Percentiles rank a stretch among this genome's conserved stretches.
Conservation (phyloP, 306 rosid species). For the Abrus precatorius region DNA sequence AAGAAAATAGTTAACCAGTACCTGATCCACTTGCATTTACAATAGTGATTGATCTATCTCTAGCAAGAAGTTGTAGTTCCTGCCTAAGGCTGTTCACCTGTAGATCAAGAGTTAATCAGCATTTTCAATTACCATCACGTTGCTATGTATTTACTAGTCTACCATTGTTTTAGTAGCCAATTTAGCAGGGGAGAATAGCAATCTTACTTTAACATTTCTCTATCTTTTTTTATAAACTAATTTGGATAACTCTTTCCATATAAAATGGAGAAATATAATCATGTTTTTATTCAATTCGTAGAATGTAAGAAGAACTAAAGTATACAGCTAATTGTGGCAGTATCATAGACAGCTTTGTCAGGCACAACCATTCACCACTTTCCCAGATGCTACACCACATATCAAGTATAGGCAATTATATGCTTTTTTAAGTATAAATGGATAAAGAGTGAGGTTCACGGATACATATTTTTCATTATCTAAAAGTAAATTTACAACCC, state of each 20-base stretch:
- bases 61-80: slow-evolving; percentile 66
- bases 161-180: background rate
- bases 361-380: slow-evolving; percentile 1
- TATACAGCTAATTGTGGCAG: slow-evolving; percentile 8
- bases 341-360: slow-evolving; percentile 17
- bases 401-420: slow-evolving; percentile 11
- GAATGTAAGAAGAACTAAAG: slow-evolving; percentile 23
- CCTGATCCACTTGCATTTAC: slow-evolving; percentile 76
- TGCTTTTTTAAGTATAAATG: background rate
- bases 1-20: slow-evolving; percentile 47
- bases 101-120: slow-evolving; percentile 40
- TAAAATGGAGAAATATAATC: slow-evolving; percentile 27
- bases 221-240: background rate
- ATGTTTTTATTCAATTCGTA: slow-evolving; percentile 25
- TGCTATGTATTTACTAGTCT: background rate
- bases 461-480: slow-evolving; percentile 10
- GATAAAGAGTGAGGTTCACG: background rate
- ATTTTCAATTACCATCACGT: slow-evolving; percentile 33
- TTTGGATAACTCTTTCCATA: background rate
- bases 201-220: slow-evolving; percentile 13
- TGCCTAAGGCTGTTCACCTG: slow-evolving; percentile 85
- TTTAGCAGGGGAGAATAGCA: slow-evolving; percentile 26
- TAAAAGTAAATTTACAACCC: background rate
- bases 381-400: slow-evolving; percentile 14
- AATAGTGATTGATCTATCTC: slow-evolving; percentile 69